Percentiles rank a stretch among this genome's conserved stretches.
Evolutionary conservation across 176 grass and related monocot species (phyloP).

Genomic region (Olyra latifolia): DNA sequence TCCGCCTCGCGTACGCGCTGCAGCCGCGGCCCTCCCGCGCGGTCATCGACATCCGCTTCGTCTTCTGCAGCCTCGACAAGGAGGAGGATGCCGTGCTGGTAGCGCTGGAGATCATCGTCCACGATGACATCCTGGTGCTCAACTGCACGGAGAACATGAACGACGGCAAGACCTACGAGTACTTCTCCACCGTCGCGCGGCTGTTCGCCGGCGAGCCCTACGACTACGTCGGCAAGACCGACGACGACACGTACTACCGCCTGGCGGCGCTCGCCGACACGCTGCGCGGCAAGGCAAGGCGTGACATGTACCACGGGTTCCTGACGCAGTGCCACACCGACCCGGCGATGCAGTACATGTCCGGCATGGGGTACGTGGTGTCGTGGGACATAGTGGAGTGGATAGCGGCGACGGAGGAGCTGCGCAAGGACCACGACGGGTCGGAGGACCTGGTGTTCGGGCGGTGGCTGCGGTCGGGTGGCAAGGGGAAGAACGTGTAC

Average conservation of each 20-base stretch:
- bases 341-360: too few species aligned
- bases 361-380: slow-evolving; percentile 63
- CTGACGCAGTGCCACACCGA: slow-evolving; percentile 45
- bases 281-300: slow-evolving; percentile 29
- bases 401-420: slow-evolving; percentile 52
- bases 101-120: too few species aligned
- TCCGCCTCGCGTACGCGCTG: slow-evolving; percentile 48
- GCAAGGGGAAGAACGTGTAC: slow-evolving; percentile 43
- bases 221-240: slow-evolving; percentile 63
- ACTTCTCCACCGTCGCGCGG: slow-evolving; percentile 50
- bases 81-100: slow-evolving; percentile 42
- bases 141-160: slow-evolving; percentile 81
- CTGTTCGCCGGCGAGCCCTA: slow-evolving; percentile 27
- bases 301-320: slow-evolving; percentile 40
- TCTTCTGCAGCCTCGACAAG: slow-evolving; percentile 36
- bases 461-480: slow-evolving; percentile 37
- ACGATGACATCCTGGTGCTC: slow-evolving; percentile 58
- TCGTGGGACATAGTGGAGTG: slow-evolving; percentile 62
- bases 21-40: slow-evolving; percentile 19
- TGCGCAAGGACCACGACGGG: slow-evolving; percentile 11
- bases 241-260: slow-evolving; percentile 70
- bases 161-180: slow-evolving; percentile 66
- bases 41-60: slow-evolving; percentile 52
- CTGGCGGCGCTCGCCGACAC: slow-evolving; percentile 36
- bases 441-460: slow-evolving; percentile 51